Evolutionary conservation across 495 filamentous ascomycete species (phyloP).

Genomic region (Articulospora tetracladia): DNA sequence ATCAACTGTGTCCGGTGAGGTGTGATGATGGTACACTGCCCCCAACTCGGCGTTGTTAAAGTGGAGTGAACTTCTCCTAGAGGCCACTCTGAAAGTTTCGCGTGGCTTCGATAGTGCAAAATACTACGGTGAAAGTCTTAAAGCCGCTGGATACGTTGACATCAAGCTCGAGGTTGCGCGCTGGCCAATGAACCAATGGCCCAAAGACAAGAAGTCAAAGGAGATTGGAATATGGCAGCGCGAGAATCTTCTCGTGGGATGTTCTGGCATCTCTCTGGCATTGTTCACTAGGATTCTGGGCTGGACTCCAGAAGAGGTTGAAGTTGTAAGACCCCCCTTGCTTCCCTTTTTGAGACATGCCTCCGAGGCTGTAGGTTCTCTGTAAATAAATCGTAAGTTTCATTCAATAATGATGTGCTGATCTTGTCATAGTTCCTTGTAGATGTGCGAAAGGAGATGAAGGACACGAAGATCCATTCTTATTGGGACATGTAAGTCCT

Average conservation of each 20-base stretch:
- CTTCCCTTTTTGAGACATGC: neutral
- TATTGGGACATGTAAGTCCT: constrained; percentile 8
- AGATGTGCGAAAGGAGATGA: neutral
- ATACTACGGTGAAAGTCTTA: constrained; percentile 29
- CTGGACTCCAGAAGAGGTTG: neutral
- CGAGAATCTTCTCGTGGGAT: constrained; percentile 36
- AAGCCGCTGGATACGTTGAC: constrained; percentile 37
- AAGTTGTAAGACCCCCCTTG: neutral
- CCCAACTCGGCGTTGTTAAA: constrained; percentile 11
- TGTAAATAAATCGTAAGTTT: too few species aligned
- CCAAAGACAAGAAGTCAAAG: constrained; percentile 39
- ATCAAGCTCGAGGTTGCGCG: constrained; percentile 42
- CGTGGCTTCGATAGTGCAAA: neutral
- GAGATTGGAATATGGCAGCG: constrained; percentile 30
- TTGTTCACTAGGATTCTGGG: constrained; percentile 17
- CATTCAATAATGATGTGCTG: too few species aligned
- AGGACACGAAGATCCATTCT: constrained; percentile 5
- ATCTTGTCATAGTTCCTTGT: neutral
- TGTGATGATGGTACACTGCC: constrained; percentile 1
- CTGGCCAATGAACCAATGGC: constrained; percentile 49
- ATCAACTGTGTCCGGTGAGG: neutral
- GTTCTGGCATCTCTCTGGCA: constrained; percentile 40
- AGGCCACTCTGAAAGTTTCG: constrained; percentile 14
- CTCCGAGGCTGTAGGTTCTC: neutral
- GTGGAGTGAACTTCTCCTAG: constrained; percentile 25